A percentile compares a stretch with the other conserved stretches of the same genome.
Conservation (phyloP, 441 rosid species). For the Daphne laureola region DNA sequence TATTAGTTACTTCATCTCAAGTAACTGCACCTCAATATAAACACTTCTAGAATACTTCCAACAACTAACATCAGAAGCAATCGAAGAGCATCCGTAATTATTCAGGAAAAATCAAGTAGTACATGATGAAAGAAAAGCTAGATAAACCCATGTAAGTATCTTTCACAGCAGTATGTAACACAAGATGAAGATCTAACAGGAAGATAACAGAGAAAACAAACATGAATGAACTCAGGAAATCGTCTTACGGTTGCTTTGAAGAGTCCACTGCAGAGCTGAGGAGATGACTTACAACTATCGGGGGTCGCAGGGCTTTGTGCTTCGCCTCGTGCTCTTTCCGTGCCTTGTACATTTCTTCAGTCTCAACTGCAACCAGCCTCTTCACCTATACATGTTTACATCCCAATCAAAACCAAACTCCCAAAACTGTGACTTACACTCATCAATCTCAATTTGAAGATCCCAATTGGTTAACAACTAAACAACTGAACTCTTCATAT, state of each 20-base stretch:
- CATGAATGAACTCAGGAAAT: slow-evolving; percentile 13
- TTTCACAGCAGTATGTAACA: not conserved
- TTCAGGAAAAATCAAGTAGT: not conserved
- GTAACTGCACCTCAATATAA: no score
- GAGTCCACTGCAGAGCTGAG: slow-evolving; percentile 32
- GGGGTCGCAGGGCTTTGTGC: slow-evolving; percentile 53
- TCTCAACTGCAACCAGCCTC: slow-evolving; percentile 78
- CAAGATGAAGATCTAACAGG: not conserved
- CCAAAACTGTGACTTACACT: not conserved
- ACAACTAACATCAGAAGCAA: not conserved
- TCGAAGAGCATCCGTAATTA: not conserved
- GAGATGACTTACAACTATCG: slow-evolving; percentile 56
- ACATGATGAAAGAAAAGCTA: not conserved
- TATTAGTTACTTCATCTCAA: no score
- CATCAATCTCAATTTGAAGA: no score
- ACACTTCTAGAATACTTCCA: not conserved
- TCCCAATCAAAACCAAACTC: not conserved
- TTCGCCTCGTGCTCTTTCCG: slow-evolving; percentile 63
- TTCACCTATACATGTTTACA: slow-evolving; percentile 52
- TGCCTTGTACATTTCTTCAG: slow-evolving; percentile 88
- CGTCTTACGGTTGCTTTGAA: slow-evolving; percentile 23
- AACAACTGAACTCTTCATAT: not conserved
- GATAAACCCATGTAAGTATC: not conserved
- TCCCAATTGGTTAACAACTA: not conserved
- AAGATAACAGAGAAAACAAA: slow-evolving; percentile 1